A percentile compares a stretch with the other conserved stretches of the same genome.
These are phyloP conservation scores for Schwanniomyces sp. DNA, from an alignment of 805 yeast genomes.

Conservation along the genomic window DNA sequence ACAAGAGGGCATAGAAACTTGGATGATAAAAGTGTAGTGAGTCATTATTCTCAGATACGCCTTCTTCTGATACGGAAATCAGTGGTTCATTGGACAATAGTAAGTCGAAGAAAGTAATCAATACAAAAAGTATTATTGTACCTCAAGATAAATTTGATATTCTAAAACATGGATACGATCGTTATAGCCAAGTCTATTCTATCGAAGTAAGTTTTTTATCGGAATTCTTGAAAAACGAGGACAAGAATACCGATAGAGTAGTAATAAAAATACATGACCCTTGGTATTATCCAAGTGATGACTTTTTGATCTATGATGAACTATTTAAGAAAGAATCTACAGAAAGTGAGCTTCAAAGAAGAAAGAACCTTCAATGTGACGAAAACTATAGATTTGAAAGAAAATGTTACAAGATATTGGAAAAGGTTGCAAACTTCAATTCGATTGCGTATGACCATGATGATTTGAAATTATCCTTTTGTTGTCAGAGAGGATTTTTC, in stretches of 20 bases:
- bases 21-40: no score
- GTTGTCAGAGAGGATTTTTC: no score
- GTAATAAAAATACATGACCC: not conserved
- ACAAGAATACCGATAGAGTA: not conserved
- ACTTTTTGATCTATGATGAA: not conserved
- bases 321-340: not conserved
- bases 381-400: not conserved
- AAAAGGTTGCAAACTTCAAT: no score
- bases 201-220: not conserved
- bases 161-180: no score
- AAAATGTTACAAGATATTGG: no score
- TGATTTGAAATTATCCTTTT: no score
- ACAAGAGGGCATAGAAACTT: no score
- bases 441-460: no score
- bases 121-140: not conserved
- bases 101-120: not conserved
- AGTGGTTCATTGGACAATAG: no score
- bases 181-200: not conserved
- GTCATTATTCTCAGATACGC: no score
- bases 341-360: slow-evolving; percentile 2
- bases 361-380: slow-evolving; percentile 9
- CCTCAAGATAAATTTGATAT: not conserved
- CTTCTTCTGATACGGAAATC: no score
- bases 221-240: not conserved
- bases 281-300: not conserved